These are phyloP conservation scores for Ettlia oleoabundans DNA, from an alignment of 139 green algal species.

Conservation along the genomic window DNA sequence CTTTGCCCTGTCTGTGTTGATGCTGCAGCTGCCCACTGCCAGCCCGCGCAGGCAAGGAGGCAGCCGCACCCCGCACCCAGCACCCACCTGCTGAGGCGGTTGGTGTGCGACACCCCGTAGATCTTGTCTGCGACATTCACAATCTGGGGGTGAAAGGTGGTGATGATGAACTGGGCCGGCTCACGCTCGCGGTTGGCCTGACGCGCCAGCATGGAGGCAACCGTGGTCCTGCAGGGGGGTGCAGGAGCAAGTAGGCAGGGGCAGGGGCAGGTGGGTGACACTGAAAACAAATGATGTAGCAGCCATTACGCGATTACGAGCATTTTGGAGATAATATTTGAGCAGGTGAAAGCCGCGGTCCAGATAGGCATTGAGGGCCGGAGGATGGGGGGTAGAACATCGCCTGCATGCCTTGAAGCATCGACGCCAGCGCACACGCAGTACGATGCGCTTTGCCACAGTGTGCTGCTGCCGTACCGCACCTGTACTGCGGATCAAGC, in stretches of 20 bases:
- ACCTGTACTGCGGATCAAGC: conserved; percentile 92
- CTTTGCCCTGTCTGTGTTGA: too few relatives aligned
- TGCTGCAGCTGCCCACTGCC: too few relatives aligned
- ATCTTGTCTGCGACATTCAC: conserved; percentile 83
- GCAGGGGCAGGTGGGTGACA: background rate
- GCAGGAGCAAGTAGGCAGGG: background rate
- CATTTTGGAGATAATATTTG: too few relatives aligned
- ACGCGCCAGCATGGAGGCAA: conserved; percentile 84
- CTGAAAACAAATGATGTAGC: too few relatives aligned
- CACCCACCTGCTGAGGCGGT: conserved; percentile 65
- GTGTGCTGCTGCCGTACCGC: background rate
- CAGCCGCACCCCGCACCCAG: too few relatives aligned
- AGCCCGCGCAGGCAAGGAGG: background rate
- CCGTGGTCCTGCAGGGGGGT: conserved; percentile 63
- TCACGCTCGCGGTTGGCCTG: conserved; percentile 74
- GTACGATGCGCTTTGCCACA: too few relatives aligned
- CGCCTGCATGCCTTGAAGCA: too few relatives aligned
- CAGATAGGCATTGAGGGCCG: too few relatives aligned
- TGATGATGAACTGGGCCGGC: conserved; percentile 97
- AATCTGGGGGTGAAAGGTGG: conserved; percentile 95
- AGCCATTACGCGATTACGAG: too few relatives aligned
- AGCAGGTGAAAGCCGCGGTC: too few relatives aligned
- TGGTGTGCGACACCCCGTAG: conserved; percentile 91
- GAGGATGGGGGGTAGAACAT: too few relatives aligned
- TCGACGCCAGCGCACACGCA: background rate